Evolutionary conservation across 2,329 filamentous ascomycete species (phyloP), one percentile per base, ranked within the genome.

Genomic region (Teratosphaeria zuluensis): DNA sequence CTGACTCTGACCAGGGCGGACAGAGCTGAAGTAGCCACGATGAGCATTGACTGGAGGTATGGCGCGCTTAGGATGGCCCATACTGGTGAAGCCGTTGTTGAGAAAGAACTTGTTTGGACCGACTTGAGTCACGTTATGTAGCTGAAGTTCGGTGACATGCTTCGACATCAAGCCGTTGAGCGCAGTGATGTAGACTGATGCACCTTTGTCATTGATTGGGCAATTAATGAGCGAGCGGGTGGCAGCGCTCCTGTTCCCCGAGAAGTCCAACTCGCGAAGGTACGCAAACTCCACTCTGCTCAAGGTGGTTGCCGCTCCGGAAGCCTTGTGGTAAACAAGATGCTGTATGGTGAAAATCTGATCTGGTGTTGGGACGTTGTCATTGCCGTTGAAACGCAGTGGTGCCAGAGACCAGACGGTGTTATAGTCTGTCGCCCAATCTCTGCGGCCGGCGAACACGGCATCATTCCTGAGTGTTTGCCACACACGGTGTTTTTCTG

Each of bases 11-110:
- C 82, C 79, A 1, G 81, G 78, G 4, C 85, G 81, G 33, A 84
- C 80, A 65, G 82, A 85, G 11, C 82, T 75, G 65, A 81, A 86
- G 70, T 82, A 87, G 0, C 85, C 85, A 48, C 84, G 77, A 3
- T 84, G 69, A 0, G 83, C 83, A 53, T 81, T 74, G 0, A 87
- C 21, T 14, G 51, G 51, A 8, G 33, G 9, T 28, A 53, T 24
- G 11, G 9, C 12, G 38, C 38, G 32, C n/a, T 16, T 28, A n/a
- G 54, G 55, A 56, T 56, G 55, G 16, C 12, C 51, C 51, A 57
- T 35, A 28, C n/a, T 46, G 3, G 5, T 7, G 51, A 54, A 54
- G 32, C 56, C 33, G 11, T 57, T 31, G 8, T 32, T 30, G 0
- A 77, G 75, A 62, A 80, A 84, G 58, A 80, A 78, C 53, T 78